A percentile compares a stretch with the other conserved stretches of the same genome.
Evolutionary conservation across 2,329 filamentous ascomycete genomes (phyloP).

Genomic region (Aurifilum marmelostoma): DNA sequence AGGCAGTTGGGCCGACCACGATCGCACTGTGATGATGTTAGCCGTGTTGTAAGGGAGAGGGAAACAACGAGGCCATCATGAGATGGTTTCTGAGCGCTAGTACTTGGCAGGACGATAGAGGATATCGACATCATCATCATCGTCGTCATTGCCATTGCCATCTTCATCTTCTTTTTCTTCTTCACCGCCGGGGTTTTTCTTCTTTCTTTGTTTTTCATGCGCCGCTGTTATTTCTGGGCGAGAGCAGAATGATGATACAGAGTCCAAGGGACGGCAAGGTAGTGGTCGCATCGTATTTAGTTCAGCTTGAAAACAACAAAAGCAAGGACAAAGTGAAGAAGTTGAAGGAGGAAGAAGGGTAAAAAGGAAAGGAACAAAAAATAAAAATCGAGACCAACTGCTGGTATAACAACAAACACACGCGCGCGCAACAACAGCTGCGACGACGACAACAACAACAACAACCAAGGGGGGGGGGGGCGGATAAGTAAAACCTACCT

Average conservation of each 20-base stretch:
- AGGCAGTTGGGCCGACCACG: constrained; percentile 70
- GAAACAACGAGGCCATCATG: not conserved
- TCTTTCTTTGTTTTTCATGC: too few relatives aligned
- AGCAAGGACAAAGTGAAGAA: not conserved
- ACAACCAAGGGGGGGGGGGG: not conserved
- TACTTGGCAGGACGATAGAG: not conserved
- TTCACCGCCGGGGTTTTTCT: too few relatives aligned
- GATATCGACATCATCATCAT: not conserved
- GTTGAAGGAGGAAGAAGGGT: not conserved
- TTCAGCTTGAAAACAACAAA: not conserved
- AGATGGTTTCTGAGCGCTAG: not conserved
- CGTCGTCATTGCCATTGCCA: not conserved
- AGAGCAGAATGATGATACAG: not conserved
- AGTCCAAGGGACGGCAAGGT: not conserved
- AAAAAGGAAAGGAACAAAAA: not conserved
- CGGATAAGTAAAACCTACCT: constrained; percentile 51
- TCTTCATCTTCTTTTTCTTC: too few relatives aligned
- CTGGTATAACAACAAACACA: not conserved
- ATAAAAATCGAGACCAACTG: not conserved
- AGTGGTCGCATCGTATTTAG: not conserved
- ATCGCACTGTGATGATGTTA: constrained; percentile 62
- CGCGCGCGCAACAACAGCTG: too few relatives aligned
- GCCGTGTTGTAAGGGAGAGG: not conserved
- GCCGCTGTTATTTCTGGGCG: too few relatives aligned
- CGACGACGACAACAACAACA: not conserved